A percentile compares a stretch with the other conserved stretches of the same genome.
These are phyloP conservation scores for Hsuehochloa calcarea DNA, from an alignment of 176 grass and related monocot genomes.

Conservation along the genomic window DNA sequence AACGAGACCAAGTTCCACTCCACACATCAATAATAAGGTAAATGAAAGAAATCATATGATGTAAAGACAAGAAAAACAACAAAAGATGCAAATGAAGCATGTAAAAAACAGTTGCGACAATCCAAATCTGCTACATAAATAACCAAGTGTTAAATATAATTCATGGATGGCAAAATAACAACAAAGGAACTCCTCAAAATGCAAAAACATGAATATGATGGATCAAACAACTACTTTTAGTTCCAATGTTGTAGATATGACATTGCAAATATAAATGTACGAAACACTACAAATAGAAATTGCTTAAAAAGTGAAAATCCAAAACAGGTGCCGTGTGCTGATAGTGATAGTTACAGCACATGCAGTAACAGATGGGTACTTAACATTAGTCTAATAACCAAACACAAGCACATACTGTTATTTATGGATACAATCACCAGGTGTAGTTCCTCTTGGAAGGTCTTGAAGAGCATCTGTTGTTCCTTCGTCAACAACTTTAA, in stretches of 20 bases:
- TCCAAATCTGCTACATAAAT: constrained; percentile 10
- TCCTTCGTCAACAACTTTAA: constrained; percentile 69
- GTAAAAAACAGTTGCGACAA: not conserved
- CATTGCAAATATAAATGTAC: not conserved
- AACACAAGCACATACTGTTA: constrained; percentile 4
- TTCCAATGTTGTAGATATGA: not conserved
- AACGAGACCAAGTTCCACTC: not conserved
- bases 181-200: not conserved
- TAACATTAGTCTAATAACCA: not conserved
- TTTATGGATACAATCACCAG: constrained; percentile 83
- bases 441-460: constrained; percentile 61
- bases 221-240: constrained; percentile 1
- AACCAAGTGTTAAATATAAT: not conserved
- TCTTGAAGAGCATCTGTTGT: constrained; percentile 52
- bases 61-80: not conserved
- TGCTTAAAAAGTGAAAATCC: not conserved
- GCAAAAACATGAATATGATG: not conserved
- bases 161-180: not conserved
- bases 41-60: constrained; percentile 5
- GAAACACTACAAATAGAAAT: not conserved
- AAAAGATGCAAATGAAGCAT: constrained; percentile 1
- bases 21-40: not conserved
- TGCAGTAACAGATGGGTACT: not conserved
- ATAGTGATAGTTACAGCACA: not conserved
- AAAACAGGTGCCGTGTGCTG: not conserved